phyloP scores from a whole-genome alignment of 352 stramenopile genomes.

The Phytophthora vignae region DNA sequence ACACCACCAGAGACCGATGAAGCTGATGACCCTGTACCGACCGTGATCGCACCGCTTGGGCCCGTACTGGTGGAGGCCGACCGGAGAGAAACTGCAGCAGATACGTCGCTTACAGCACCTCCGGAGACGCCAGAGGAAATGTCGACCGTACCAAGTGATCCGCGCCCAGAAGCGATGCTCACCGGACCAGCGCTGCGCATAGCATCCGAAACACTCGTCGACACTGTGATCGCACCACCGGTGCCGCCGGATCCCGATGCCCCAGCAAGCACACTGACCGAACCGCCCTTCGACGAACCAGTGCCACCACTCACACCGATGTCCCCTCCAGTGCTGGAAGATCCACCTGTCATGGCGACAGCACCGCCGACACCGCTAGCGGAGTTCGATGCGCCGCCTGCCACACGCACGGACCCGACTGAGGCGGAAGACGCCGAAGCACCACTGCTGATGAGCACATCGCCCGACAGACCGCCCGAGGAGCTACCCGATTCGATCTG shows the following conservation, averaged over 20 bases:
- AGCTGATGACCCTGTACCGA: constrained; percentile 13
- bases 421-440: constrained; percentile 13
- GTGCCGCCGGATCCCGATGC: constrained; percentile 1
- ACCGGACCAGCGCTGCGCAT: constrained; percentile 18
- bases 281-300: constrained; percentile 32
- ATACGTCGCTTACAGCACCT: constrained; percentile 11
- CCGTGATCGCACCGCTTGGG: constrained; percentile 5
- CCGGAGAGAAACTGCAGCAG: constrained; percentile 16
- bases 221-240: constrained; percentile 12
- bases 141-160: constrained; percentile 21
- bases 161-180: constrained; percentile 12
- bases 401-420: constrained; percentile 14
- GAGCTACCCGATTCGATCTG: constrained; percentile 13
- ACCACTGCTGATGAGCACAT: constrained; percentile 19
- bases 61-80: constrained; percentile 12
- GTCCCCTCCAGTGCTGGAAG: constrained; percentile 16
- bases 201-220: constrained; percentile 13
- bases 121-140: constrained; percentile 15
- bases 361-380: constrained; percentile 9
- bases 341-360: constrained; percentile 8
- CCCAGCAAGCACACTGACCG: constrained; percentile 26
- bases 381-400: constrained; percentile 12
- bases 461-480: constrained; percentile 8
- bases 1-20: constrained; percentile 15
- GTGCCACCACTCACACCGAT: constrained; percentile 11